Evolutionary conservation across 805 yeast species (phyloP).

Genomic region (Phaffomyces opuntiae): DNA sequence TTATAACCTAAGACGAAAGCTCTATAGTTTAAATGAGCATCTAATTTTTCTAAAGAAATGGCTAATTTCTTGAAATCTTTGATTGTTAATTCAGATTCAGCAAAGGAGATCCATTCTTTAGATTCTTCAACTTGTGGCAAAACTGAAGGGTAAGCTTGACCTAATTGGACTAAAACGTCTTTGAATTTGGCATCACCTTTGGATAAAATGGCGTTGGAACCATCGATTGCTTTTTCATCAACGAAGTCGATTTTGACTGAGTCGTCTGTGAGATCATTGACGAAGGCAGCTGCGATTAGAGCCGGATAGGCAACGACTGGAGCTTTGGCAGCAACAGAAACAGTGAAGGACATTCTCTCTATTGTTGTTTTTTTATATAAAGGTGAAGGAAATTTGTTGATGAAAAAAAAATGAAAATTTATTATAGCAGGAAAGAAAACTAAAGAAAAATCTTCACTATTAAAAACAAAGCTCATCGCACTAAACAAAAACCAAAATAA

Average conservation of each 20-base stretch:
- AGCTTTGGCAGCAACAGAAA: constrained; percentile 81
- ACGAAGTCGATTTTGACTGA: constrained; percentile 56
- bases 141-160: constrained; percentile 44
- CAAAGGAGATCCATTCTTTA: constrained; percentile 61
- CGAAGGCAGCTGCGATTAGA: constrained; percentile 69
- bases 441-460: not conserved
- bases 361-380: too few relatives aligned
- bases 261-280: constrained; percentile 45
- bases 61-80: constrained; percentile 87
- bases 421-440: not conserved
- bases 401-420: not conserved
- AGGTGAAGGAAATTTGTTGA: not conserved
- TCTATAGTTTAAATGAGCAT: constrained; percentile 77
- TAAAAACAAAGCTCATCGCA: not conserved
- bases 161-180: constrained; percentile 41
- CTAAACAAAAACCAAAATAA: not conserved
- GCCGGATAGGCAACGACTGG: constrained; percentile 74
- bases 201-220: constrained; percentile 33
- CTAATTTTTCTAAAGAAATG: constrained; percentile 70
- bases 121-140: constrained; percentile 30
- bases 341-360: constrained; percentile 30
- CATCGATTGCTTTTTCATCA: constrained; percentile 63
- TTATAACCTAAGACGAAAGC: constrained; percentile 65
- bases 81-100: constrained; percentile 59
- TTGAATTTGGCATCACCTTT: constrained; percentile 29